These are phyloP conservation scores for Penicillium goetzii DNA, from an alignment of 495 filamentous ascomycete species.

Conservation along the genomic window DNA sequence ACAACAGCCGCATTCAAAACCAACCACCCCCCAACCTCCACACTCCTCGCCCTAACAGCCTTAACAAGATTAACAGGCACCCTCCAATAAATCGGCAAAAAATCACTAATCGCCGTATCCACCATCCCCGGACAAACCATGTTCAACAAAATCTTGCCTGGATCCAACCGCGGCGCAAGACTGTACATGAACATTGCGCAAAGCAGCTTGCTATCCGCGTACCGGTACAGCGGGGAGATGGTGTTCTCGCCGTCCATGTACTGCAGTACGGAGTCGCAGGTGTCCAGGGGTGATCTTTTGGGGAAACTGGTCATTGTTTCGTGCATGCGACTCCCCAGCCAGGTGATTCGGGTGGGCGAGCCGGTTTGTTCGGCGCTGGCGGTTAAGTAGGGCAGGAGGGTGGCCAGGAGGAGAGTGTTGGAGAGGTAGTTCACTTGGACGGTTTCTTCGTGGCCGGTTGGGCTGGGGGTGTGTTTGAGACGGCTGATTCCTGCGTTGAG, in stretches of 20 bases:
- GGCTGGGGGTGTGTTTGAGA: neutral
- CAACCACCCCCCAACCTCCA: constrained; percentile 22
- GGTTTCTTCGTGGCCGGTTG: neutral
- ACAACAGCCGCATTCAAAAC: constrained; percentile 21
- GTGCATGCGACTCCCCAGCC: constrained; percentile 22
- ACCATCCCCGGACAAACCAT: constrained; percentile 33
- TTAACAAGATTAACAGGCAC: constrained; percentile 15
- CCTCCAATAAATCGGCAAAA: constrained; percentile 14
- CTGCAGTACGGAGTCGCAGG: constrained; percentile 14
- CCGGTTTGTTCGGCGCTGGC: neutral
- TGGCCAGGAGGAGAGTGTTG: constrained; percentile 1
- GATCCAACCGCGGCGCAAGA: constrained; percentile 31
- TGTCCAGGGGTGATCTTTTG: constrained; percentile 4
- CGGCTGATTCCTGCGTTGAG: constrained; percentile 9
- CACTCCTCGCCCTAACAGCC: constrained; percentile 14
- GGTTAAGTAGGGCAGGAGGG: neutral
- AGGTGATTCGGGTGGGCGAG: constrained; percentile 2
- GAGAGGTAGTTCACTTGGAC: constrained; percentile 6
- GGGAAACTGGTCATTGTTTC: constrained; percentile 14
- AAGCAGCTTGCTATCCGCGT: constrained; percentile 40
- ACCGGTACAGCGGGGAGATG: constrained; percentile 20
- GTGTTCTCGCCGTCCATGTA: constrained; percentile 30
- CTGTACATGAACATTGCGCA: constrained; percentile 35
- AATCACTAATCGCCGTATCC: constrained; percentile 17
- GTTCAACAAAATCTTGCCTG: constrained; percentile 25